Conservation (phyloP, 2,329 filamentous ascomycete species). For the Lanzia echinophila region DNA sequence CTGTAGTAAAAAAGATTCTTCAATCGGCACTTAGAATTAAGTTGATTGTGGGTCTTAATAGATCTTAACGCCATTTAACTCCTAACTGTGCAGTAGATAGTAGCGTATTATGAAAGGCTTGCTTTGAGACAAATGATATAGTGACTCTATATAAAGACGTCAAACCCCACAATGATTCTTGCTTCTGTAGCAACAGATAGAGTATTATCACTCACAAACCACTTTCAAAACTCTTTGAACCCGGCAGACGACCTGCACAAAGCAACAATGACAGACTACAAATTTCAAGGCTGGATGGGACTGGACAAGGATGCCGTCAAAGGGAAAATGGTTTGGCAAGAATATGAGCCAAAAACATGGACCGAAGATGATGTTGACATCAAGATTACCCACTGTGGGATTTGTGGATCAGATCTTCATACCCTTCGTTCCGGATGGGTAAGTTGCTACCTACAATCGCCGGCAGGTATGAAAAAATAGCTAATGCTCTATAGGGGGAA, state of each 20-base stretch:
- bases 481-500: background rate
- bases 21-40: too few relatives aligned
- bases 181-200: constrained; percentile 19
- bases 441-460: constrained; percentile 18
- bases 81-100: background rate
- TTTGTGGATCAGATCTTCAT: constrained; percentile 38
- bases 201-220: constrained; percentile 15
- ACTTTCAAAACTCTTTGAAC: constrained; percentile 21
- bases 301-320: constrained; percentile 28
- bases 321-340: constrained; percentile 32
- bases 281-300: constrained; percentile 35
- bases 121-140: background rate
- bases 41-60: too few relatives aligned
- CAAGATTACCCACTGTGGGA: constrained; percentile 44
- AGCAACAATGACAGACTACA: constrained; percentile 27
- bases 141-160: constrained; percentile 14
- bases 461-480: background rate
- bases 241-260: constrained; percentile 17
- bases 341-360: constrained; percentile 43
- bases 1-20: too few relatives aligned
- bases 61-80: too few relatives aligned
- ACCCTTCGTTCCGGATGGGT: constrained; percentile 30
- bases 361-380: constrained; percentile 46
- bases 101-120: background rate
- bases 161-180: constrained; percentile 15